Percentiles rank a stretch among this genome's conserved stretches.
phyloP scores from a whole-genome alignment of 2,329 filamentous ascomycete species.

The Paraconiothyrium brasiliense region DNA sequence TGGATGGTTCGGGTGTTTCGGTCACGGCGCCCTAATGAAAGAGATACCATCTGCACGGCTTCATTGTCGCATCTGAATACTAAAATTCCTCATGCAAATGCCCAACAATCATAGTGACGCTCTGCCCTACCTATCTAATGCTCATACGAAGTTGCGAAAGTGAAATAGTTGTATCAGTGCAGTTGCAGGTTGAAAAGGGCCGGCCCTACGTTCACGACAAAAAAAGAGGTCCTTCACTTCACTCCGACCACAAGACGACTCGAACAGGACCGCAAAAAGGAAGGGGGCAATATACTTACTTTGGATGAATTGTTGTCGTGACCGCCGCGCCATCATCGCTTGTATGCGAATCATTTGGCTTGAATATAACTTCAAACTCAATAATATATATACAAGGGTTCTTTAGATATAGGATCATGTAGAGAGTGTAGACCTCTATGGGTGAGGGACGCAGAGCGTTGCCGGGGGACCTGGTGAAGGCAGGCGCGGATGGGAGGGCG shows the following conservation, averaged over 20 bases:
- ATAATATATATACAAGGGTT: background rate
- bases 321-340: slow-evolving; percentile 4
- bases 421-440: background rate
- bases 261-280: background rate
- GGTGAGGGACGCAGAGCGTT: background rate
- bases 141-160: too few relatives aligned
- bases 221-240: background rate
- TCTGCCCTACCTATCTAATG: too few relatives aligned
- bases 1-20: too few relatives aligned
- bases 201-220: background rate
- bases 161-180: too few relatives aligned
- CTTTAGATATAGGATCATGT: background rate
- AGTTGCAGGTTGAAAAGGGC: too few relatives aligned
- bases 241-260: background rate
- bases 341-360: slow-evolving; percentile 3
- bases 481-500: background rate
- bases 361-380: background rate
- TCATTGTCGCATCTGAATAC: too few relatives aligned
- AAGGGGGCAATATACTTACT: background rate
- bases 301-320: background rate
- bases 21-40: too few relatives aligned
- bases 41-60: too few relatives aligned
- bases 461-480: background rate
- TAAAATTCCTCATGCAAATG: too few relatives aligned
- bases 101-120: too few relatives aligned